Evolutionary conservation across 1,284 basidiomycete species (phyloP).

Genomic region (Agaricales sp.): DNA sequence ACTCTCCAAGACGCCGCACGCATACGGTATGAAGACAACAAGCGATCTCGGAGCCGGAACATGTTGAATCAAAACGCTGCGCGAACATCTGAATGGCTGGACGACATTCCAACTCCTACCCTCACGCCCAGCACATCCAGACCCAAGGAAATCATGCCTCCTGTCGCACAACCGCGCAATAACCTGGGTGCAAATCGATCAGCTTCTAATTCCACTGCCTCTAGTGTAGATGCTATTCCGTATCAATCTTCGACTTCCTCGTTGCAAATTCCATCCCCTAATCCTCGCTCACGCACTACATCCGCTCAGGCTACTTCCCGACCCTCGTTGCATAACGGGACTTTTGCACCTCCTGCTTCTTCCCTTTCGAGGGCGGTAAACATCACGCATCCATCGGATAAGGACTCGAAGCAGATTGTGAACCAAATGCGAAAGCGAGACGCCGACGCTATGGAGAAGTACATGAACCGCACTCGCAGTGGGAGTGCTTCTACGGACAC

Average conservation of each 20-base stretch:
- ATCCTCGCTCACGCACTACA: not conserved
- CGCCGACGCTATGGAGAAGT: slow-evolving; percentile 77
- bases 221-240: not conserved
- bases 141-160: slow-evolving; percentile 16
- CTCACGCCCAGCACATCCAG: not conserved
- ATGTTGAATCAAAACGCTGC: slow-evolving; percentile 45
- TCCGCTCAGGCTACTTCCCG: not conserved
- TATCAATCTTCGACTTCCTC: not conserved
- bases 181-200: slow-evolving; percentile 30
- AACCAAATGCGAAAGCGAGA: slow-evolving; percentile 68
- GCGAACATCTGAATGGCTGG: not conserved
- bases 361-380: not conserved
- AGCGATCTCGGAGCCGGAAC: slow-evolving; percentile 49
- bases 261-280: not conserved
- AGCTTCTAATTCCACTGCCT: not conserved
- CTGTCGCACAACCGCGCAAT: slow-evolving; percentile 27
- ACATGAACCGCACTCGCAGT: slow-evolving; percentile 66
- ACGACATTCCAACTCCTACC: not conserved
- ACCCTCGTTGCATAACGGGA: not conserved
- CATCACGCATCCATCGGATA: too few species aligned
- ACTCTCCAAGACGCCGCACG: slow-evolving; percentile 71
- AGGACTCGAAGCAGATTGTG: not conserved
- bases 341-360: not conserved
- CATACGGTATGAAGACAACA: slow-evolving; percentile 65
- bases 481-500: slow-evolving; percentile 68